These are phyloP conservation scores for Pseudomassariella vexata DNA, from an alignment of 2,329 filamentous ascomycete genomes.

Conservation along the genomic window DNA sequence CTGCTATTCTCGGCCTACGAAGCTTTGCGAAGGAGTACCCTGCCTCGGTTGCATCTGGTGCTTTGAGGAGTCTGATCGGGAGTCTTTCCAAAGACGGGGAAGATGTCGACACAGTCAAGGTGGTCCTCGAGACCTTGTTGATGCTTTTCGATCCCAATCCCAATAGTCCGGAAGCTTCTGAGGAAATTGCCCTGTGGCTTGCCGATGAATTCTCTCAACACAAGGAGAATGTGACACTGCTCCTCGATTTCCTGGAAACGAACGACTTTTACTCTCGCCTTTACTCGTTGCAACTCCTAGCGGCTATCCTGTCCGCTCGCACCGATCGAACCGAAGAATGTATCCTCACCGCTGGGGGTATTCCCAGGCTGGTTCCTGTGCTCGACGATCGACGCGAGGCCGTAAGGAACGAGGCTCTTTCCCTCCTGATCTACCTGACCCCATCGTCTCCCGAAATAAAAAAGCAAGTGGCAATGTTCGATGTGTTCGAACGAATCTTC, in stretches of 20 bases:
- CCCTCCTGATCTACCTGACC: constrained; percentile 83
- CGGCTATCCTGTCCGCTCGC: constrained; percentile 76
- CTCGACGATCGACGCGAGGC: constrained; percentile 84
- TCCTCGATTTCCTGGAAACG: constrained; percentile 84
- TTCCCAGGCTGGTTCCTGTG: constrained; percentile 76
- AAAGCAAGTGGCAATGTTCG: constrained; percentile 92
- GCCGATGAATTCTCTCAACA: constrained; percentile 97
- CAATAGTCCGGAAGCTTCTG: constrained; percentile 82
- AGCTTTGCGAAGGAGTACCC: constrained; percentile 97
- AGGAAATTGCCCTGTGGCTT: constrained; percentile 92
- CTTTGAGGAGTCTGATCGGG: constrained; percentile 80
- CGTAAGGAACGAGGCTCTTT: constrained; percentile 78
- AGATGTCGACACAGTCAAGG: constrained; percentile 93
- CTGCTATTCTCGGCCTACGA: constrained; percentile 84
- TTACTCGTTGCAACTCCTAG: constrained; percentile 84
- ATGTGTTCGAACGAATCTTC: constrained; percentile 85
- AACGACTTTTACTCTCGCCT: constrained; percentile 85
- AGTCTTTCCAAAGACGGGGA: constrained; percentile 82
- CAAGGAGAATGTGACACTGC: constrained; percentile 90
- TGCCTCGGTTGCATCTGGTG: constrained; percentile 89
- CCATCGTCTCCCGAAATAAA: constrained; percentile 83
- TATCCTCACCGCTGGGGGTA: constrained; percentile 81
- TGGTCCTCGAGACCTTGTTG: constrained; percentile 88
- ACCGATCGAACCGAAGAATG: constrained; percentile 93
- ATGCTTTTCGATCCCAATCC: constrained; percentile 77